Evolutionary conservation across 495 filamentous ascomycete genomes (phyloP).

Genomic region (Penicillium taxi): DNA sequence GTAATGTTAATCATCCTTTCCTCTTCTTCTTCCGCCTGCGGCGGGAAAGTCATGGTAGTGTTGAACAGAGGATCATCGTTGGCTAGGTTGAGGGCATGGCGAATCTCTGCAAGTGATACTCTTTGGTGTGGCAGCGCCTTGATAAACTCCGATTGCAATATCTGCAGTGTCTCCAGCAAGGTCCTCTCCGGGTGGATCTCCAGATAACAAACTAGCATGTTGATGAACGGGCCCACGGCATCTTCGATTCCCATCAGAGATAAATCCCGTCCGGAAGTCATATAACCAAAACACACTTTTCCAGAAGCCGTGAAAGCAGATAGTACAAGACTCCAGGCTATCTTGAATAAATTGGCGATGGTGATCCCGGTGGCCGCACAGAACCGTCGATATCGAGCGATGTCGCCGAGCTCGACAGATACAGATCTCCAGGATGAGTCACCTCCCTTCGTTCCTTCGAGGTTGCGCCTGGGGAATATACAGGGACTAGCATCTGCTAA

Average conservation of each 20-base stretch:
- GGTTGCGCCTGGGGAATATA: not conserved
- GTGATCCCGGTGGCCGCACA: slow-evolving; percentile 13
- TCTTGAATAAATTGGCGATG: slow-evolving; percentile 24
- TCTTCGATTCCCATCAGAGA: slow-evolving; percentile 23
- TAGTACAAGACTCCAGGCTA: slow-evolving; percentile 37
- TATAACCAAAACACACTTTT: slow-evolving; percentile 33
- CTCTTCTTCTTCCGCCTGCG: too few relatives aligned
- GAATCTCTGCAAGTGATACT: slow-evolving; percentile 28
- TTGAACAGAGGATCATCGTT: slow-evolving; percentile 1
- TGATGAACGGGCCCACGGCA: slow-evolving; percentile 31
- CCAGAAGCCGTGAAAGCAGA: slow-evolving; percentile 25
- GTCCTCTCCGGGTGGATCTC: not conserved
- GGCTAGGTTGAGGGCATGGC: not conserved
- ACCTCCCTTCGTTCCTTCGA: not conserved
- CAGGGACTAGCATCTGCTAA: slow-evolving; percentile 36
- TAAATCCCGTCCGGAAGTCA: slow-evolving; percentile 21
- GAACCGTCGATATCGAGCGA: slow-evolving; percentile 8
- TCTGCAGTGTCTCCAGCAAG: slow-evolving; percentile 21
- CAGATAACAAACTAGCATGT: slow-evolving; percentile 25
- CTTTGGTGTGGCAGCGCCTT: slow-evolving; percentile 30
- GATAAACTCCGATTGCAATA: slow-evolving; percentile 29
- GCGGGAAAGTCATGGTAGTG: not conserved
- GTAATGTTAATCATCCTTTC: too few relatives aligned
- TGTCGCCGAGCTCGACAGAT: not conserved
- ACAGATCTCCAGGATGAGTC: not conserved